These are phyloP conservation scores for Tillandsia fasciculata DNA, from an alignment of 176 grass and related monocot species.

Conservation along the genomic window DNA sequence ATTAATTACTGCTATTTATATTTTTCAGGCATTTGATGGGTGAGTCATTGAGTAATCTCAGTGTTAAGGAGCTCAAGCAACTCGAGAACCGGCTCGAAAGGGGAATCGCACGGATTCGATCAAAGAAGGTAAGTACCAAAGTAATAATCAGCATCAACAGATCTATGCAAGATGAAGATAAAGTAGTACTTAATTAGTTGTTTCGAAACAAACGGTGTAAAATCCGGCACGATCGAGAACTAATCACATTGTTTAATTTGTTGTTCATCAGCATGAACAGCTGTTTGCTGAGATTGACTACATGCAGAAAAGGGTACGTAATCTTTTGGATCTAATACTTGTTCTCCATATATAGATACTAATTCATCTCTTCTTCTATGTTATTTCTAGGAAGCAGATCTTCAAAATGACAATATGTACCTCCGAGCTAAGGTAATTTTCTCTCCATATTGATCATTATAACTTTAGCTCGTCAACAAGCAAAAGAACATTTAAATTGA, in stretches of 20 bases:
- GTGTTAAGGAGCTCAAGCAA: conserved; percentile 66
- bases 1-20: background rate
- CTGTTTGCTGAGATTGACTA: conserved; percentile 53
- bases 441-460: too few relatives aligned
- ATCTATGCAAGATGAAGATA: too few relatives aligned
- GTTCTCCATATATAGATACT: background rate
- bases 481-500: background rate
- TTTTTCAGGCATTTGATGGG: conserved; percentile 47
- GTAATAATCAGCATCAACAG: too few relatives aligned
- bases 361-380: conserved; percentile 1
- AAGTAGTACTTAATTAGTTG: too few relatives aligned
- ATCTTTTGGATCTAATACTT: background rate
- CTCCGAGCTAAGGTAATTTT: conserved; percentile 49
- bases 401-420: conserved; percentile 56
- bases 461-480: background rate
- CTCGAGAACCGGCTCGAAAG: conserved; percentile 67
- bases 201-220: too few relatives aligned
- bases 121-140: conserved; percentile 38
- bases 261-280: conserved; percentile 46
- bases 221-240: background rate
- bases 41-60: conserved; percentile 40
- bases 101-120: conserved; percentile 62
- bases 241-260: background rate
- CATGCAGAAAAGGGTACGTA: conserved; percentile 55
- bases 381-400: conserved; percentile 47